Base-by-base conservation (phyloP, 2,329 filamentous ascomycete species). In the Helminthosporium solani region DNA sequence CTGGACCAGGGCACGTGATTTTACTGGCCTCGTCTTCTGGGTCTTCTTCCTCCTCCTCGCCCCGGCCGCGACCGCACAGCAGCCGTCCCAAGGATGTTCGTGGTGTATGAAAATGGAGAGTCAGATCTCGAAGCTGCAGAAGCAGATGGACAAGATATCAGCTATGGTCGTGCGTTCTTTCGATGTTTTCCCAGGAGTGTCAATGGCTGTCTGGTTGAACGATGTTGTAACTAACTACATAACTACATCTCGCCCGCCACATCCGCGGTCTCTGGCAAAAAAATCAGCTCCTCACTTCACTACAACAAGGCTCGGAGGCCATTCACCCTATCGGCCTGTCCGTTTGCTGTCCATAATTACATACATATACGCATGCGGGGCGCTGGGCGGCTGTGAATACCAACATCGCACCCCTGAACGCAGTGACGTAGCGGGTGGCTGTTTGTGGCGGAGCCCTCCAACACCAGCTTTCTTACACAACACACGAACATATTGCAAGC, bases 61-160 rank as follows among this genome's bases (percentile, higher is more conserved):
- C 6, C 34, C 44, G 11, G 38, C 28, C 34, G 47, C 20, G 30
- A 35, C 14, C 23, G 34, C 39, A 35, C 42, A 45, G 19, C 28
- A 42, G 19, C 42, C 39, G n/a, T 34, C 33, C 7, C 20, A 40
- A 18, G 44, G 33, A 35, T 49, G 47, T 39, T 19, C 31, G 9
- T 45, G 42, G 47, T 49, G 42, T 34, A 3, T 20, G 9, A 40
- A 40, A 16, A 33, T 34, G 21, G 39, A 37, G 15, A 44, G 30
- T n/a, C 33, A 39, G 35, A 34, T 49, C 7, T 7, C 23, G 2
- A 38, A 31, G n/a, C 27, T 49, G 27, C 46, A 49, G 39, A 31
- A 49, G 33, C 46, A 49, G 42, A 27, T 49, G 3, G 39, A 40
- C 6, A 33, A 45, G 42, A 28, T 49, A 19, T 14, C 27, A 14